Conservation (phyloP, 176 grass and related monocot genomes). For the Elaeis guineensis region DNA sequence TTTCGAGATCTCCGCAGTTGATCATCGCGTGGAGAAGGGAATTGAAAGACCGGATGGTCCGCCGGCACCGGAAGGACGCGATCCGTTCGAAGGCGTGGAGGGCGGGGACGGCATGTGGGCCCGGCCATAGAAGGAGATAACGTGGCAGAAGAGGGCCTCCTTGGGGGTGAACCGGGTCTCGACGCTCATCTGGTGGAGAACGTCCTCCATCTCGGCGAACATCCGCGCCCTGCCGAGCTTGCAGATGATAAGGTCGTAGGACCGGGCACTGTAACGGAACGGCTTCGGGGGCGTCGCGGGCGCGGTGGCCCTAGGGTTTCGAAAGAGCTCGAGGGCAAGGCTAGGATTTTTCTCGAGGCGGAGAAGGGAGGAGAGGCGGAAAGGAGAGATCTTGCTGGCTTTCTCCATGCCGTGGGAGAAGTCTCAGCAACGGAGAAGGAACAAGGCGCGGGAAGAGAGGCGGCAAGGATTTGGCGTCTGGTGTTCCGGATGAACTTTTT, state of each 20-base stretch:
- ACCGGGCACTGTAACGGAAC: conserved; percentile 25
- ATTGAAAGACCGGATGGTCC: conserved; percentile 50
- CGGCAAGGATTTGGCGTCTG: no score
- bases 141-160: conserved; percentile 39
- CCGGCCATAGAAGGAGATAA: conserved; percentile 51
- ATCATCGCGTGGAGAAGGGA: conserved; percentile 38
- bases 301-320: neutral
- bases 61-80: conserved; percentile 32
- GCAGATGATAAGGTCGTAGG: conserved; percentile 50
- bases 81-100: conserved; percentile 35
- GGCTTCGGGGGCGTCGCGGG: neutral
- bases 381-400: conserved; percentile 29
- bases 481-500: no score
- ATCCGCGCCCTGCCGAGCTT: conserved; percentile 50
- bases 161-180: conserved; percentile 5
- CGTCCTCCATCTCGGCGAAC: conserved; percentile 41
- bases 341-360: conserved; percentile 35
- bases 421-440: neutral
- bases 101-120: conserved; percentile 24
- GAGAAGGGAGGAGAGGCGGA: conserved; percentile 36
- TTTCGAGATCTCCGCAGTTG: conserved; percentile 16
- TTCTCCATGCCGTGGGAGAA: neutral
- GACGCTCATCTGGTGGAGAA: conserved; percentile 29
- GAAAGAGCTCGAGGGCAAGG: conserved; percentile 40
- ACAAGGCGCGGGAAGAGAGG: no score